Conservation (phyloP, 1,284 basidiomycete species). For the Ceratobasidium sp. region DNA sequence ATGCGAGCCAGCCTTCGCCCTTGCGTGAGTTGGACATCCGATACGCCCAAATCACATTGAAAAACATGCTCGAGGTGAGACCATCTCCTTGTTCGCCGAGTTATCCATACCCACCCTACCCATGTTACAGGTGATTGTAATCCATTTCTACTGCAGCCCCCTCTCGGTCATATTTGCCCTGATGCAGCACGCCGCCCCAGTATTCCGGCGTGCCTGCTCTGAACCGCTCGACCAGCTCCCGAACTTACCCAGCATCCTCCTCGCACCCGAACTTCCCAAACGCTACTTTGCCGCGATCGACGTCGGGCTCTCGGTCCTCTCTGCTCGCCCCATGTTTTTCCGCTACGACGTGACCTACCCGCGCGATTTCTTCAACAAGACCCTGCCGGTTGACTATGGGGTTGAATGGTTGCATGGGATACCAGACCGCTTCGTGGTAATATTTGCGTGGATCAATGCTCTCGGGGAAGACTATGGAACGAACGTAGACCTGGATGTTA, state of each 20-base stretch:
- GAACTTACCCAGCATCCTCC: not conserved
- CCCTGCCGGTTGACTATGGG: not conserved
- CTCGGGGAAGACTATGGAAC: not conserved
- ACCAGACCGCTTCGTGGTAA: not conserved
- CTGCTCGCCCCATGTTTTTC: not conserved
- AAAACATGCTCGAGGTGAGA: not conserved
- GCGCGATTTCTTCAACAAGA: not conserved
- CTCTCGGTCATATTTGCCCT: not conserved
- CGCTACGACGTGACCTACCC: not conserved
- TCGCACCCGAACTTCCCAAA: not conserved
- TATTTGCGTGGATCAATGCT: constrained; percentile 1
- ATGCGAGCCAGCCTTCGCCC: not conserved
- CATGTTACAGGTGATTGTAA: not conserved
- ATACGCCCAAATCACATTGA: no score
- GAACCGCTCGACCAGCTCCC: not conserved
- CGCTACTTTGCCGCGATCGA: not conserved
- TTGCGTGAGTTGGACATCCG: not conserved
- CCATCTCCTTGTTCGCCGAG: not conserved
- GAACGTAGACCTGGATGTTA: not conserved
- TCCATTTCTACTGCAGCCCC: not conserved
- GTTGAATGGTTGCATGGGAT: constrained; percentile 10
- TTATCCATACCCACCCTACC: not conserved
- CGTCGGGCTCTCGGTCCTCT: not conserved
- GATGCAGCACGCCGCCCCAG: not conserved
- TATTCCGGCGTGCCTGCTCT: constrained; percentile 1